Percentiles rank a stretch among this genome's conserved stretches.
These are phyloP conservation scores for Exophiala sideris DNA, from an alignment of 2,329 filamentous ascomycete species.

Conservation along the genomic window DNA sequence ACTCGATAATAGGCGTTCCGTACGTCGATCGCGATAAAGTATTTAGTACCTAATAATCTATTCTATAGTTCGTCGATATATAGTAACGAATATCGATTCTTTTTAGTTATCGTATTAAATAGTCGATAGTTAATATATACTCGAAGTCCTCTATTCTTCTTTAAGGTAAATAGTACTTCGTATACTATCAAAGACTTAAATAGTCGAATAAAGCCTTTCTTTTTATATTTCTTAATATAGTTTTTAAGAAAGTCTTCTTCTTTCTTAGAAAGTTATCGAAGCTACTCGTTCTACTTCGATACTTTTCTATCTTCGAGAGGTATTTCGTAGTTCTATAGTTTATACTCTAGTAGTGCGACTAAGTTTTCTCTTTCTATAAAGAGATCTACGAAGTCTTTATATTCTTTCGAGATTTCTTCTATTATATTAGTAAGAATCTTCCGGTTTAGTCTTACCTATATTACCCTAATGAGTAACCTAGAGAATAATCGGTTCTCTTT, in stretches of 20 bases:
- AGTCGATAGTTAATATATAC: neutral
- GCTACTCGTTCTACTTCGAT: no score
- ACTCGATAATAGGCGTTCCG: constrained; percentile 16
- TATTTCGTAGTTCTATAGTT: neutral
- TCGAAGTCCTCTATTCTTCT: neutral
- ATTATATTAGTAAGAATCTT: neutral
- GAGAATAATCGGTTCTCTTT: neutral
- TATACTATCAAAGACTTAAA: neutral
- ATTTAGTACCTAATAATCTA: neutral
- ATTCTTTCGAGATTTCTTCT: neutral
- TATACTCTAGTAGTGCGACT: neutral
- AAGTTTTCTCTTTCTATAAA: neutral
- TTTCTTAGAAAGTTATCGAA: no score
- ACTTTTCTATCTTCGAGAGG: neutral
- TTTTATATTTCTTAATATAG: neutral
- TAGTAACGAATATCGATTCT: neutral
- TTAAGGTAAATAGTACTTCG: neutral
- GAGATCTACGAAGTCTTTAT: neutral
- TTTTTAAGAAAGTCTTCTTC: neutral
- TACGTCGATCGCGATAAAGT: neutral
- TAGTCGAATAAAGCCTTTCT: neutral
- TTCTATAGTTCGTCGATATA: neutral
- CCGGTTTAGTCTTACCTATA: neutral
- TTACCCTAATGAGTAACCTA: neutral
- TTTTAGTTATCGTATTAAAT: neutral